A percentile compares a stretch with the other conserved stretches of the same genome.
Evolutionary conservation across 192 early-diverging fungal genomes (phyloP).

Genomic region (Geosiphon pyriformis): DNA sequence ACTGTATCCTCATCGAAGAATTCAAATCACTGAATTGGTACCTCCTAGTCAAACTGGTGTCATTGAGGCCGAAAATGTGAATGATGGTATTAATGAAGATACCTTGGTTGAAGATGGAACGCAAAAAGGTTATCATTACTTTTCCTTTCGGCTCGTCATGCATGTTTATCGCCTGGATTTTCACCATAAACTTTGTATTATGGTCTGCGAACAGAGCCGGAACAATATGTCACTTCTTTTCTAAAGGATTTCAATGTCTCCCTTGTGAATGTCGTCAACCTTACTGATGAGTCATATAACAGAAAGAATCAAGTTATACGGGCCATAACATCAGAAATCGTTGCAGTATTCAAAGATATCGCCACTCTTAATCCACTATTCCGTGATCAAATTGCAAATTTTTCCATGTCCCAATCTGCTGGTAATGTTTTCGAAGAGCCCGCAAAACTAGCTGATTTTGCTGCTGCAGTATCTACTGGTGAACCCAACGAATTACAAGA

Average conservation of each 20-base stretch:
- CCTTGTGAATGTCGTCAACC: constrained; percentile 83
- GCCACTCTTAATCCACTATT: constrained; percentile 91
- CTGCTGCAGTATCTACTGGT: constrained; percentile 90
- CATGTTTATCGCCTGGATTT: neutral
- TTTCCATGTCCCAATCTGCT: constrained; percentile 92
- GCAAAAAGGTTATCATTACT: constrained; percentile 8
- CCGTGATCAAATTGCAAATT: constrained; percentile 97
- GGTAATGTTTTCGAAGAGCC: constrained; percentile 95
- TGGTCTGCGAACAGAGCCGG: constrained; percentile 5
- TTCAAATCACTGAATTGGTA: constrained; percentile 70
- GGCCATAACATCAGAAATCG: constrained; percentile 91
- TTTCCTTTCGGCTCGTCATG: neutral
- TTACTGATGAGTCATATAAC: constrained; percentile 78
- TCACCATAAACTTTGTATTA: neutral
- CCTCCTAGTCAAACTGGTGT: constrained; percentile 28
- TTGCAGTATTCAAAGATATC: constrained; percentile 96
- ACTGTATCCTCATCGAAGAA: constrained; percentile 91
- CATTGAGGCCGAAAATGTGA: constrained; percentile 20
- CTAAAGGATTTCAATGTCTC: constrained; percentile 73
- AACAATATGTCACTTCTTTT: constrained; percentile 44
- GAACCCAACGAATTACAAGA: constrained; percentile 90
- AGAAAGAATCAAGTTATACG: constrained; percentile 80
- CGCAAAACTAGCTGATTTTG: constrained; percentile 94
- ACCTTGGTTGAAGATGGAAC: constrained; percentile 22
- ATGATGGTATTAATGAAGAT: constrained; percentile 23